Base-by-base conservation (phyloP, 2,329 filamentous ascomycete genomes). In the Neurospora sp. region DNA sequence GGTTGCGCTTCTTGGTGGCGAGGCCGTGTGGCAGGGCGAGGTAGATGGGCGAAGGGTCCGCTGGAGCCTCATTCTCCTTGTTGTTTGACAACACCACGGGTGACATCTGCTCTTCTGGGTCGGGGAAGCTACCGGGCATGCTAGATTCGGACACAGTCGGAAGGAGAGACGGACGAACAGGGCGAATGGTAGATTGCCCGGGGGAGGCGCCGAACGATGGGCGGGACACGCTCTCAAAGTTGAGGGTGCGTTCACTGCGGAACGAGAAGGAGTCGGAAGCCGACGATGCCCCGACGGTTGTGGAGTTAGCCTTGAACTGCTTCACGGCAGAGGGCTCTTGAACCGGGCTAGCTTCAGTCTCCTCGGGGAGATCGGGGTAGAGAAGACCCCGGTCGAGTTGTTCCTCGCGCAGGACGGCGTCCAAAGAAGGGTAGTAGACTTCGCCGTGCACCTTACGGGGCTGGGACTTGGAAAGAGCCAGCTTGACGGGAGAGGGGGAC, bases 241-340 rank as follows among this genome's bases (percentile, higher is more conserved):
- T 80, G 74, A 90, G 89, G 1, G 87, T 90, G 73, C 88, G 87
- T 72, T 90, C 88, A 74, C 84, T 88, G 66, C 88, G 87, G 81
- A 91, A 91, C 0, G 86, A 88, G 74, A 90, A 91, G 0, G 84
- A 86, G 19, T 87, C 84, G 2, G 88, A 84, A 5, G 83, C 80
- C 2, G 85, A 82, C 0, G 82, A 76, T 10, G 79, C 77, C 10
- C 17, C 52, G 4, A 62, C 52, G 33, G 52, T 62, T 62, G 52
- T 62, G 5, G 73, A 68, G n/a, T 74, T 68, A 23, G 72, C 67
- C 33, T 74, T 70, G 36, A 70, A 40, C 52, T 62, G 52, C 52
- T 62, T 62, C 3, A 62, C 15, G 15, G 15, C 52, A 40, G 40
- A 66, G 1, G 66, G 28, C 40, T 74, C 66, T 69, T 74, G 77